Percentiles rank a stretch among this genome's conserved stretches.
Conservation (phyloP, 805 yeast genomes). For the Candida maltosa region DNA sequence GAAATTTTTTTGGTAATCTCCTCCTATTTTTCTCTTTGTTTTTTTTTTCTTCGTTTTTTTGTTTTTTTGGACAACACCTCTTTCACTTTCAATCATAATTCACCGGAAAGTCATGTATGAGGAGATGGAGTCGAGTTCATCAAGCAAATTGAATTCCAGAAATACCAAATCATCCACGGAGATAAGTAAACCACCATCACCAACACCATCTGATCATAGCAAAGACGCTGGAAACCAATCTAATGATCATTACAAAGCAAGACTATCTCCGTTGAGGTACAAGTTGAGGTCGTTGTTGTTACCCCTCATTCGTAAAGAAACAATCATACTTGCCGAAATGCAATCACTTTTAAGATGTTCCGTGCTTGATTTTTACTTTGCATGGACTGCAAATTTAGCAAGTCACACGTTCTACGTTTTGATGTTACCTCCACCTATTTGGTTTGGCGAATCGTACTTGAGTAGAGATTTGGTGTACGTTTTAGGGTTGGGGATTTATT, state of each 20-base stretch:
- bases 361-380: constrained; percentile 68
- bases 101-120: too few relatives aligned
- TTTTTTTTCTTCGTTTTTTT: constrained; percentile 1
- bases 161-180: too few relatives aligned
- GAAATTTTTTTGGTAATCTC: too few relatives aligned
- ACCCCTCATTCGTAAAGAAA: constrained; percentile 62
- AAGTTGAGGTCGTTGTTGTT: constrained; percentile 50
- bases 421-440: constrained; percentile 78
- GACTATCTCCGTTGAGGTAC: constrained; percentile 56
- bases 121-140: too few relatives aligned
- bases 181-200: not conserved
- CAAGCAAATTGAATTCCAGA: too few relatives aligned
- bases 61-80: not conserved
- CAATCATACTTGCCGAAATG: constrained; percentile 50
- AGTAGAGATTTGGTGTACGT: constrained; percentile 61
- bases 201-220: not conserved
- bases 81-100: not conserved
- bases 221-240: constrained; percentile 76
- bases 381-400: constrained; percentile 85
- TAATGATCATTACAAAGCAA: constrained; percentile 58
- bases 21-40: not conserved
- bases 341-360: constrained; percentile 53
- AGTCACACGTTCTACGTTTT: constrained; percentile 91
- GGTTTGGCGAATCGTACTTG: constrained; percentile 64
- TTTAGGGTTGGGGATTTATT: constrained; percentile 66